Base-by-base conservation (phyloP, 2,329 filamentous ascomycete species). In the Neoarthrinium moseri region DNA sequence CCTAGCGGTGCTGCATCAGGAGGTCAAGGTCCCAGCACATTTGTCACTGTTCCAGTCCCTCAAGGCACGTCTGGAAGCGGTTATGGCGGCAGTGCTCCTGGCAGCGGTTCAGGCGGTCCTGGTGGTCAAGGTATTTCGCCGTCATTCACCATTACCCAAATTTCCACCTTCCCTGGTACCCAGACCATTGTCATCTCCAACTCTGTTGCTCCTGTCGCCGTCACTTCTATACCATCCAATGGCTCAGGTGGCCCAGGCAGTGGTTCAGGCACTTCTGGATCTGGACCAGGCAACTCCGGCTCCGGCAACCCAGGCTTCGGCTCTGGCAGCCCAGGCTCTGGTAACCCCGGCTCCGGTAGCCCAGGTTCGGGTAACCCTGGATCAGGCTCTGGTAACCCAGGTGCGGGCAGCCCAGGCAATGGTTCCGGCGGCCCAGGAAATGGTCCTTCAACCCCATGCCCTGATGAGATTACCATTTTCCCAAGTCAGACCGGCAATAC, bases 61-160 rank as follows among this genome's bases (percentile, higher is more conserved):
- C 39, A 35, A 35, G 32, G 32, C 10, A n/a, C 38, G 20, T 37
- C 32, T 43, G 41, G 41, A 21, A 35, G 22, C 42, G 43, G 21
- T 20, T 24, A 38, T 21, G 22, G 39, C 23, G 24, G 26, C 11
- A 30, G 41, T 11, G 12, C 20, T 36, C 22, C 49, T 8, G 46
- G 41, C 18, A 43, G 24, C 44, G 46, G 46, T 40, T 17, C 48
- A 15, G 52, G 49, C 21, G 47, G 39, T 17, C 34, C 51, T 33
- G 53, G 51, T 12, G 53, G 50, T 4, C 48, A 54, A 20, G 36
- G 47, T 13, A 43, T 43, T 6, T 50, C 53, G 24, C 48, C 47
- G 24, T 51, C 51, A 17, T 49, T 51, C 36, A 56, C 54, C 7
- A 42, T 56, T 35, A 54, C 51, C 32, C 41, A 44, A 15, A 2